phyloP scores from a whole-genome alignment of 108 stramenopile genomes.

The Fistulifera solaris region DNA sequence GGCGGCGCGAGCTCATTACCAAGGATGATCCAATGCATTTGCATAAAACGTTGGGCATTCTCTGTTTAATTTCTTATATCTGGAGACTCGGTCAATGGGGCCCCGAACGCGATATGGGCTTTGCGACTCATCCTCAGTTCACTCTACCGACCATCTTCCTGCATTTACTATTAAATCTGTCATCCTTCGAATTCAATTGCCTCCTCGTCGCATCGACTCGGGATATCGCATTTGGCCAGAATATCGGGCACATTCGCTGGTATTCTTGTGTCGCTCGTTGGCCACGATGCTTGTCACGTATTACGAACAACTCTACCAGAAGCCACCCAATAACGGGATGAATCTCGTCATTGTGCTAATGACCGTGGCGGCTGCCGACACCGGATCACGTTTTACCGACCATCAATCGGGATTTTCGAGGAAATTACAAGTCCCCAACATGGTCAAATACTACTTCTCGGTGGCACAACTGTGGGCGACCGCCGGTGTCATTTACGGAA shows the following conservation, averaged over 20 bases:
- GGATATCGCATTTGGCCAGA: constrained; percentile 9
- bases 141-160: constrained; percentile 3
- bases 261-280: constrained; percentile 8
- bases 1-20: constrained; percentile 1
- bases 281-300: no score
- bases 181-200: neutral
- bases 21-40: constrained; percentile 5
- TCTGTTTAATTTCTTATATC: constrained; percentile 1
- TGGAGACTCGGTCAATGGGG: neutral
- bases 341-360: constrained; percentile 1
- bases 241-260: constrained; percentile 9
- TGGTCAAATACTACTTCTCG: constrained; percentile 9
- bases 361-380: neutral
- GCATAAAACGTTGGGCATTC: constrained; percentile 6
- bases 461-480: constrained; percentile 5
- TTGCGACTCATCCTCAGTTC: constrained; percentile 5
- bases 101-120: constrained; percentile 6
- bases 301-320: no score
- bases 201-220: neutral
- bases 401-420: neutral
- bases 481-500: neutral
- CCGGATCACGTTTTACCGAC: no score
- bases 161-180: constrained; percentile 4
- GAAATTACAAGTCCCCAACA: neutral
- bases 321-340: neutral